These are phyloP conservation scores for Physcomitrellopsis africana DNA, from an alignment of 225 moss, liverwort and hornwort genomes.

Conservation along the genomic window DNA sequence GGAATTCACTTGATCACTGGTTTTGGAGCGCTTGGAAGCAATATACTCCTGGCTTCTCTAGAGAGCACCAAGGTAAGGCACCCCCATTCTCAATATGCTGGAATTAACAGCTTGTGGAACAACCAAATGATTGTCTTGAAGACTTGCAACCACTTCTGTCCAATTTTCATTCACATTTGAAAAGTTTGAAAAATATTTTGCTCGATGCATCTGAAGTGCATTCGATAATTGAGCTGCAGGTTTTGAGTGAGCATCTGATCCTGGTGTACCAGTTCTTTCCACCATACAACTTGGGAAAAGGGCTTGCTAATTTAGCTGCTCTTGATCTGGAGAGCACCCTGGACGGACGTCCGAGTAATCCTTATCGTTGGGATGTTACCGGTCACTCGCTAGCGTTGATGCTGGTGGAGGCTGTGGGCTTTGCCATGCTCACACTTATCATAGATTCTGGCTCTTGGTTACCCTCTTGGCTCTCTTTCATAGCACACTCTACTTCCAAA, in stretches of 20 bases:
- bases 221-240: constrained; percentile 45
- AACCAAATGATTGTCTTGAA: not conserved
- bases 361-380: constrained; percentile 74
- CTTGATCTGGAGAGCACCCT: constrained; percentile 69
- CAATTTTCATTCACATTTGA: not conserved
- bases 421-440: constrained; percentile 60
- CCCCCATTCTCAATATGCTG: not conserved
- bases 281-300: constrained; percentile 81
- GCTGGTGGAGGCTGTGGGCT: constrained; percentile 75
- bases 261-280: constrained; percentile 81
- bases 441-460: constrained; percentile 70
- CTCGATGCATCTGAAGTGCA: not conserved
- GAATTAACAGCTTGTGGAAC: not conserved
- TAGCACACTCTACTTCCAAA: constrained; percentile 1
- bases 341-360: constrained; percentile 47
- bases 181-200: constrained; percentile 7
- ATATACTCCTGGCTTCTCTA: constrained; percentile 77
- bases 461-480: constrained; percentile 41
- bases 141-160: no score
- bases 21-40: constrained; percentile 83
- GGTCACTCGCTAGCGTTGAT: constrained; percentile 75
- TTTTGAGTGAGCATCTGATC: constrained; percentile 62
- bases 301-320: constrained; percentile 78
- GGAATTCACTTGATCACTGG: constrained; percentile 91
- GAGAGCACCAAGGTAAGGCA: constrained; percentile 66